phyloP scores from a whole-genome alignment of 2,329 filamentous ascomycete genomes.

The Cladophialophora chaetospira region DNA sequence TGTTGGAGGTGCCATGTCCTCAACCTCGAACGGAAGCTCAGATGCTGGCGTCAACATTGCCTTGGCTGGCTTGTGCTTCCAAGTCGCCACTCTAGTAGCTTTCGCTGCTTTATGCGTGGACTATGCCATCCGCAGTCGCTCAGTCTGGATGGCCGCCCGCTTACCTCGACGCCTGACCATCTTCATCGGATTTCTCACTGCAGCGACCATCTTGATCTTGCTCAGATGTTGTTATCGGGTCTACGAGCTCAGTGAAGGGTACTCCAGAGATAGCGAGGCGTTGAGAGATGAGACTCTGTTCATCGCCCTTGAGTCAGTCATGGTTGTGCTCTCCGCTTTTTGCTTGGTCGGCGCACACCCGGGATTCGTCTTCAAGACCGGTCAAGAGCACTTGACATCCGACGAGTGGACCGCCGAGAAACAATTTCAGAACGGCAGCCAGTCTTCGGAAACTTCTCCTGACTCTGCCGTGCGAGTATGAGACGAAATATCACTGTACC shows the following conservation, averaged over 20 bases:
- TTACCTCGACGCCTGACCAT: slow-evolving; percentile 50
- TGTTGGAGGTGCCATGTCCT: slow-evolving; percentile 43
- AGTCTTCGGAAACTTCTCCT: background rate
- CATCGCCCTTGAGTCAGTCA: slow-evolving; percentile 55
- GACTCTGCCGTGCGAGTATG: background rate
- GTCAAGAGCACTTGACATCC: background rate
- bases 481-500: no score
- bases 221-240: slow-evolving; percentile 67
- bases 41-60: slow-evolving; percentile 42
- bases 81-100: slow-evolving; percentile 43
- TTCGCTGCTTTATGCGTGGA: slow-evolving; percentile 39
- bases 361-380: slow-evolving; percentile 28
- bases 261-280: slow-evolving; percentile 50
- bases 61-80: slow-evolving; percentile 45
- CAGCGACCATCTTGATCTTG: slow-evolving; percentile 66
- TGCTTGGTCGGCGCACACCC: slow-evolving; percentile 24
- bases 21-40: slow-evolving; percentile 28
- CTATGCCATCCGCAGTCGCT: slow-evolving; percentile 32
- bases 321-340: slow-evolving; percentile 26
- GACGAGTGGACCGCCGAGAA: background rate
- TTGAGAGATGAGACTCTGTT: slow-evolving; percentile 60
- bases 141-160: slow-evolving; percentile 25
- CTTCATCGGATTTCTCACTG: slow-evolving; percentile 57
- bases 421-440: background rate
- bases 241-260: slow-evolving; percentile 58